Conservation (phyloP, 2,329 filamentous ascomycete genomes). For the Fusarium solani-melongenae region DNA sequence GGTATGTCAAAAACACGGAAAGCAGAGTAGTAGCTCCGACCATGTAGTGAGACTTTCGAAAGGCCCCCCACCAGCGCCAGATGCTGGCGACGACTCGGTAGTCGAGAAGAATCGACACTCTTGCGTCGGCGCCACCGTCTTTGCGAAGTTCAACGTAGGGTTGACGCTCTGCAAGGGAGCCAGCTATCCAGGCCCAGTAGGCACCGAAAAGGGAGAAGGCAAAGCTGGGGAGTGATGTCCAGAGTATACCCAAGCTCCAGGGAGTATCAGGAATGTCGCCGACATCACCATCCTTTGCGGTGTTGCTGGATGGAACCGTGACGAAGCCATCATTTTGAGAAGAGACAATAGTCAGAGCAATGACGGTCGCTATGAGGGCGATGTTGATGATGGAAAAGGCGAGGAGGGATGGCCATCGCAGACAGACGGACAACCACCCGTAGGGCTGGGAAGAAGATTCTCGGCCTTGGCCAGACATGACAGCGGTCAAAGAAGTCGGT, state of each 20-base stretch:
- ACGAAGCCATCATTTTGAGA: conserved; percentile 16
- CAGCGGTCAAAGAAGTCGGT: neutral
- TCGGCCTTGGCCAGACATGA: conserved; percentile 2
- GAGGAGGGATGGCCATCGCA: conserved; percentile 20
- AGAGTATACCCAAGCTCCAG: conserved; percentile 20
- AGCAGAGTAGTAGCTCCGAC: conserved; percentile 23
- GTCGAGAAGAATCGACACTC: conserved; percentile 16
- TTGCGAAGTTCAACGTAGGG: conserved; percentile 28
- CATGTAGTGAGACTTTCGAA: conserved; percentile 15
- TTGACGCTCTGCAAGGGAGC: conserved; percentile 23
- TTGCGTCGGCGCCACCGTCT: conserved; percentile 4
- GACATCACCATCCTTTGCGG: neutral
- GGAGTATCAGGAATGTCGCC: neutral
- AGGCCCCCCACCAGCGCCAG: conserved; percentile 24
- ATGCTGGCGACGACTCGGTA: conserved; percentile 13
- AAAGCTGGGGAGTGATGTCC: conserved; percentile 21
- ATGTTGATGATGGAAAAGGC: conserved; percentile 9
- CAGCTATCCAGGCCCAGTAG: conserved; percentile 27
- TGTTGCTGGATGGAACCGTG: conserved; percentile 2
- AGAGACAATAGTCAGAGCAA: conserved; percentile 9
- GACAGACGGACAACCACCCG: conserved; percentile 17
- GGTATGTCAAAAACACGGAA: conserved; percentile 15
- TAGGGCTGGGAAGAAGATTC: neutral
- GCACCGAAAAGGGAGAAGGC: conserved; percentile 19
- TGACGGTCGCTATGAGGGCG: conserved; percentile 5